Evolutionary conservation across 495 filamentous ascomycete genomes (phyloP).

Genomic region (Penicillium simplicissimum): DNA sequence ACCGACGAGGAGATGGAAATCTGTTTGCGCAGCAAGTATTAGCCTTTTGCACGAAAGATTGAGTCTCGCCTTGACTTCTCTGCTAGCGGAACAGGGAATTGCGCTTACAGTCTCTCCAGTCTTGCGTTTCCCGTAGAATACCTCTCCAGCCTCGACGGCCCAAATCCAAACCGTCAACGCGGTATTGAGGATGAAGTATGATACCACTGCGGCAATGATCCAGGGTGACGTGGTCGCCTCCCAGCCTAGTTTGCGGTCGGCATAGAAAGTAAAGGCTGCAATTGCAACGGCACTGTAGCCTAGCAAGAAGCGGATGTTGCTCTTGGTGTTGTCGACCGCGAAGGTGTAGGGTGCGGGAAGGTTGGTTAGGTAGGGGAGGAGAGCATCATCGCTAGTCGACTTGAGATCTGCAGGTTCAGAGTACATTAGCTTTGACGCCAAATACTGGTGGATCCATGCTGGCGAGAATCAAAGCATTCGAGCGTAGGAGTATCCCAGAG

Average conservation of each 20-base stretch:
- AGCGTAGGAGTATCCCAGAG: conserved; percentile 22
- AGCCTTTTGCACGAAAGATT: neutral
- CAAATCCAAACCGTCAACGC: conserved; percentile 83
- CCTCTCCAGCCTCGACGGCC: conserved; percentile 74
- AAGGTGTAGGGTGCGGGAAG: conserved; percentile 65
- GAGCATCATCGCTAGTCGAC: conserved; percentile 91
- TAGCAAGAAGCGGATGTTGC: conserved; percentile 77
- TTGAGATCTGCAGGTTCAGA: conserved; percentile 71
- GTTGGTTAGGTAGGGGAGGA: conserved; percentile 85
- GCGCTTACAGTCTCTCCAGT: conserved; percentile 54
- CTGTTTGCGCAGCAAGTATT: conserved; percentile 33
- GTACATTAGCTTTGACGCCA: conserved; percentile 1
- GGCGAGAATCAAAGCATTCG: neutral
- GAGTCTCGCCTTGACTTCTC: neutral
- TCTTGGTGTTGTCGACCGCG: conserved; percentile 73
- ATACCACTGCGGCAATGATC: conserved; percentile 65
- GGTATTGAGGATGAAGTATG: conserved; percentile 80
- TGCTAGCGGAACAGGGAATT: neutral
- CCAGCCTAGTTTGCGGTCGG: conserved; percentile 89
- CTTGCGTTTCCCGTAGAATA: conserved; percentile 70
- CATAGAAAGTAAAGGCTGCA: conserved; percentile 78
- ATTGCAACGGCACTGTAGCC: conserved; percentile 83
- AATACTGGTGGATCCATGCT: neutral
- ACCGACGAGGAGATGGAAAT: conserved; percentile 66
- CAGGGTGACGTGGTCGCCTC: conserved; percentile 77